A percentile compares a stretch with the other conserved stretches of the same genome.
phyloP scores from a whole-genome alignment of 2,329 filamentous ascomycete genomes.

The Mariannaea elegans region DNA sequence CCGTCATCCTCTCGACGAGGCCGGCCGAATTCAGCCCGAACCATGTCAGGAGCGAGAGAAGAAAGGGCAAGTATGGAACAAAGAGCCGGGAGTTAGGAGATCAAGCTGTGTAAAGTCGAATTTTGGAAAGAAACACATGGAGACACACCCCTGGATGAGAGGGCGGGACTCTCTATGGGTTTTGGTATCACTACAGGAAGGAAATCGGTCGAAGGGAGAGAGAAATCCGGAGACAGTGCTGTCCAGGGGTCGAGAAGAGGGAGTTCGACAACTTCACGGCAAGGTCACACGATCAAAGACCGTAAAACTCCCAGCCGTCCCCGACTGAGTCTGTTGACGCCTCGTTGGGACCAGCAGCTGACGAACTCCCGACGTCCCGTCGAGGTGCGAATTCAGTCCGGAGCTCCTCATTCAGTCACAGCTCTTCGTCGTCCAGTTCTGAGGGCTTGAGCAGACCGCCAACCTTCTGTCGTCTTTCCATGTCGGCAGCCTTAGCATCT shows the following conservation, averaged over 20 bases:
- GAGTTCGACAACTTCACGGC: slow-evolving; percentile 5
- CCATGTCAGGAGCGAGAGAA: background rate
- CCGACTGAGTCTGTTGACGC: slow-evolving; percentile 39
- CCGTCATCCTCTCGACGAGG: slow-evolving; percentile 3
- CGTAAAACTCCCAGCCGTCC: slow-evolving; percentile 75
- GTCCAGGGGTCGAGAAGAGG: background rate
- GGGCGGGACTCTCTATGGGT: slow-evolving; percentile 40
- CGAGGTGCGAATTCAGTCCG: slow-evolving; percentile 66
- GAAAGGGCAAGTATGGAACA: background rate
- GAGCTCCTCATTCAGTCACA: slow-evolving; percentile 82
- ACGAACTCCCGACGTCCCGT: slow-evolving; percentile 32
- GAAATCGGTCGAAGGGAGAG: slow-evolving; percentile 34
- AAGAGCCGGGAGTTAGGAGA: slow-evolving; percentile 3
- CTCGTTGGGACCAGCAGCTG: slow-evolving; percentile 36
- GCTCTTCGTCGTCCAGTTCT: slow-evolving; percentile 91
- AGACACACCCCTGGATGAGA: slow-evolving; percentile 27
- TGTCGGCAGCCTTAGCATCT: slow-evolving; percentile 86
- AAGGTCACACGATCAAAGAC: slow-evolving; percentile 52
- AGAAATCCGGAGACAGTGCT: slow-evolving; percentile 8
- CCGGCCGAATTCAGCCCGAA: slow-evolving; percentile 8
- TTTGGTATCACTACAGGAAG: slow-evolving; percentile 45
- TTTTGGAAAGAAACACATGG: slow-evolving; percentile 19
- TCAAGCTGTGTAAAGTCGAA: slow-evolving; percentile 8
- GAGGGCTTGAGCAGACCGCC: slow-evolving; percentile 95
- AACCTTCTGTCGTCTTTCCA: slow-evolving; percentile 92